Base-by-base conservation (phyloP, 2,329 filamentous ascomycete genomes). In the Didymosphaeria variabile region DNA sequence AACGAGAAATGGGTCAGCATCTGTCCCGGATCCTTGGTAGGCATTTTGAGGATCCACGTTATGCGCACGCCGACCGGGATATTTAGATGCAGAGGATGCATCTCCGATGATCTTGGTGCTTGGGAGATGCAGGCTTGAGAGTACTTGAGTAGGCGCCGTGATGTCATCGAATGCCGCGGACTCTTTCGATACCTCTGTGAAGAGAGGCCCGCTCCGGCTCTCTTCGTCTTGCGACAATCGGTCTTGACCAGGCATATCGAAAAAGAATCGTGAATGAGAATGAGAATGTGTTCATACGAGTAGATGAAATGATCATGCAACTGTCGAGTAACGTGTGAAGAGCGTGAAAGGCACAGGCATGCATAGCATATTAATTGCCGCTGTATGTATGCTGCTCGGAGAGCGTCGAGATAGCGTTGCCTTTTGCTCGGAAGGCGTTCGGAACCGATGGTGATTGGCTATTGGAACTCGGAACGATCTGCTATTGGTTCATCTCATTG, bases 1-100 rank as follows among this genome's bases (percentile, higher is more conserved):
- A 65, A 92, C 89, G 40, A 88, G 79, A 65, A 86, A 93, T 1
- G 90, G 90, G 44, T 89, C 86, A 44, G 90, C 86, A 10, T 82
- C 73, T 4, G 90, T 92, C 62, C 90, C 91, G 10, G 83, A 76
- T 45, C 62, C 62, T 8, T 53, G 23, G 36, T 61, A 64, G 5
- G 19, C 1, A 21, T 44, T 21, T 19, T 13, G 40, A 17, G 15
- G 9, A 3, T 21, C 40, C 17, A 17, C 12, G 9, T 44, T 19
- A 21, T 44, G 40, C 19, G 40, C 19, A 21, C 40, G 15, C 13
- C 40, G 19, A 44, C 40, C 40, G 19, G 8, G 17, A 9, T 19
- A 5, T 8, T 44, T 5, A 44, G 15, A 17, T 17, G 6, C 40
- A n/a, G 40, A 44, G 5, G 9, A 10, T 13, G 12, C 17, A 9